Evolutionary conservation across 179 eudicot genomes (phyloP).

Genomic region (Vitellaria paradoxa): DNA sequence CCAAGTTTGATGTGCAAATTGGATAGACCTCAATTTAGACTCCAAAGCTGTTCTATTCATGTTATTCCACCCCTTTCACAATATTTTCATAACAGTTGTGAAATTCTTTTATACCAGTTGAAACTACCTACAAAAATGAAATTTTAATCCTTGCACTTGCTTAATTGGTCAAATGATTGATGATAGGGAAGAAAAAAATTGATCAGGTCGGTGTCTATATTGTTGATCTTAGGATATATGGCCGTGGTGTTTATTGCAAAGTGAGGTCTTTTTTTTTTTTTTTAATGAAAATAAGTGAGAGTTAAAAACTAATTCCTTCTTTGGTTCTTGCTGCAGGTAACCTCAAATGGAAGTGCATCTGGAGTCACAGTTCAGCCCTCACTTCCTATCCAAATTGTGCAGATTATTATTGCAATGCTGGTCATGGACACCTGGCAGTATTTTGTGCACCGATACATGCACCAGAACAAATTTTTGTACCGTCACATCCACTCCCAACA

Average conservation of each 20-base stretch:
- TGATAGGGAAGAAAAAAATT: background rate
- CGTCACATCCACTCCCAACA: slow-evolving; percentile 42
- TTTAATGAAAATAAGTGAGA: background rate
- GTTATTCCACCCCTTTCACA: too few relatives aligned
- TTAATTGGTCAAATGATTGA: background rate
- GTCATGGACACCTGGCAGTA: slow-evolving; percentile 45
- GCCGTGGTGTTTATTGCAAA: background rate
- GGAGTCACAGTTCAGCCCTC: slow-evolving; percentile 35
- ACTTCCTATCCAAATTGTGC: slow-evolving; percentile 29
- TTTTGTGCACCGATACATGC: slow-evolving; percentile 41
- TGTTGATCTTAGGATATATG: background rate
- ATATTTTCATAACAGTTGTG: too few relatives aligned
- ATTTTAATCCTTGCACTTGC: background rate
- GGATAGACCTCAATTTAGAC: too few relatives aligned
- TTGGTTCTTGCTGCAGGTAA: slow-evolving; percentile 30
- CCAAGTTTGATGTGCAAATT: too few relatives aligned
- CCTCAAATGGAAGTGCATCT: slow-evolving; percentile 29
- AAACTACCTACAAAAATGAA: too few relatives aligned
- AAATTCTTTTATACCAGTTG: too few relatives aligned
- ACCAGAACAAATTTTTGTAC: slow-evolving; percentile 38
- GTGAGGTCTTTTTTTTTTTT: background rate
- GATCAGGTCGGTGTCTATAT: background rate
- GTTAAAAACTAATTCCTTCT: background rate
- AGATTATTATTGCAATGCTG: slow-evolving; percentile 38
- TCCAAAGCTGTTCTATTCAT: too few relatives aligned